Percentiles rank a stretch among this genome's conserved stretches.
Evolutionary conservation across 441 rosid species (phyloP).

Genomic region (Omphalea diandra): DNA sequence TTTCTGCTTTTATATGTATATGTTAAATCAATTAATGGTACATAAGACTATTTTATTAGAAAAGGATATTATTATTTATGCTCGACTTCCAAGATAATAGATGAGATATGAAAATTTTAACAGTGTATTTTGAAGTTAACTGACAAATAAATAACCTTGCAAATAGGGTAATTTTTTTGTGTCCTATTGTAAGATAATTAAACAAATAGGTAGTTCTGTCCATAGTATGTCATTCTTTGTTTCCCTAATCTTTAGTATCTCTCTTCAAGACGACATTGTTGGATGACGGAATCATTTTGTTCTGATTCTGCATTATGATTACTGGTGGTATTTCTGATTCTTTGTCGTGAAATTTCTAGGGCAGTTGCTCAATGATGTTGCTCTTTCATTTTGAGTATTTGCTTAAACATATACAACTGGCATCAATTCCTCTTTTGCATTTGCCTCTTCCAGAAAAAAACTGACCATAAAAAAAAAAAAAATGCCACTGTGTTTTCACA

Average conservation of each 20-base stretch:
- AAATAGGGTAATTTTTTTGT: neutral
- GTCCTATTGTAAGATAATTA: neutral
- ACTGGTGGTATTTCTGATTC: neutral
- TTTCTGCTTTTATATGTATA: neutral
- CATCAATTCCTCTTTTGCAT: no score
- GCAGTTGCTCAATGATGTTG: neutral
- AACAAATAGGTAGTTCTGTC: neutral
- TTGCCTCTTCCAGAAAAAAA: no score
- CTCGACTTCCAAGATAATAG: neutral
- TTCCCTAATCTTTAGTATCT: neutral
- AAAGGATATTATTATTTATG: neutral
- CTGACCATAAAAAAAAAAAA: no score
- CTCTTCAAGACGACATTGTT: neutral
- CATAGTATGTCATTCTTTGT: neutral
- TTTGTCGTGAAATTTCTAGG: neutral
- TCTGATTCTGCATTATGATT: slow-evolving; percentile 1
- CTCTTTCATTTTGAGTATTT: neutral
- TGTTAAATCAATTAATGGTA: neutral
- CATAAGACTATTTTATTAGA: neutral
- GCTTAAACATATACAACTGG: neutral
- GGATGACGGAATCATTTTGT: neutral
- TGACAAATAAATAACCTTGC: neutral
- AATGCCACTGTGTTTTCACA: no score
- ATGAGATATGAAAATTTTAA: neutral
- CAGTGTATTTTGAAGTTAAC: neutral